Evolutionary conservation across 495 filamentous ascomycete species (phyloP).

Genomic region (Aspergillus nidulans): DNA sequence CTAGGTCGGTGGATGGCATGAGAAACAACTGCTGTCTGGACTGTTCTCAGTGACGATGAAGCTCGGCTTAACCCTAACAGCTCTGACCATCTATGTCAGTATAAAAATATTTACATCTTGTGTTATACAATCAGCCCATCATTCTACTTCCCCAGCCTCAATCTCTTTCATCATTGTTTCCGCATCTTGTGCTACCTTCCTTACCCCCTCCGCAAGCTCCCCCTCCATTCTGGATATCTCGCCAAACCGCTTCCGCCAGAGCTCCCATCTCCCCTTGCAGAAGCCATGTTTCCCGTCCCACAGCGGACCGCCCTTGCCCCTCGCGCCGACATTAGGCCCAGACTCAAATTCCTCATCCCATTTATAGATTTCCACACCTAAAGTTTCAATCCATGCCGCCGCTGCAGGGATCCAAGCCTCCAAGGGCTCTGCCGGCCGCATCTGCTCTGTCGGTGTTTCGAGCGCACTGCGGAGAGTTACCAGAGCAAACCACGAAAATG

Average conservation of each 20-base stretch:
- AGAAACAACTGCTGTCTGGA: background rate
- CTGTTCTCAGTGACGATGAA: background rate
- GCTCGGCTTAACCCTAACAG: background rate
- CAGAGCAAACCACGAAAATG: conserved; percentile 8
- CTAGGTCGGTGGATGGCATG: background rate
- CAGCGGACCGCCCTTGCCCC: conserved; percentile 12
- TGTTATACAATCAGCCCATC: background rate
- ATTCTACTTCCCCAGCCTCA: conserved; percentile 5
- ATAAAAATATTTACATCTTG: background rate
- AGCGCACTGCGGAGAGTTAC: conserved; percentile 2
- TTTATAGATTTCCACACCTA: conserved; percentile 5
- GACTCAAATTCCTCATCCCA: conserved; percentile 7
- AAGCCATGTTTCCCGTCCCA: conserved; percentile 18
- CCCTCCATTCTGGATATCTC: background rate
- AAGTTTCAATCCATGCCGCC: conserved; percentile 11
- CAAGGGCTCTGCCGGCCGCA: background rate
- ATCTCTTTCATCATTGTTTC: conserved; percentile 12
- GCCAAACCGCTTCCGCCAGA: conserved; percentile 17
- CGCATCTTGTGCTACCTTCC: background rate
- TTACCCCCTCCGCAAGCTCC: background rate
- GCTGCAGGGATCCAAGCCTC: conserved; percentile 7
- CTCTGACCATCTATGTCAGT: background rate
- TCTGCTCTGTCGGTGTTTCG: background rate
- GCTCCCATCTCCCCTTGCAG: conserved; percentile 13
- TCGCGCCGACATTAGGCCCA: background rate